phyloP scores from a whole-genome alignment of 345 rosid species.

The Populus davidiana region DNA sequence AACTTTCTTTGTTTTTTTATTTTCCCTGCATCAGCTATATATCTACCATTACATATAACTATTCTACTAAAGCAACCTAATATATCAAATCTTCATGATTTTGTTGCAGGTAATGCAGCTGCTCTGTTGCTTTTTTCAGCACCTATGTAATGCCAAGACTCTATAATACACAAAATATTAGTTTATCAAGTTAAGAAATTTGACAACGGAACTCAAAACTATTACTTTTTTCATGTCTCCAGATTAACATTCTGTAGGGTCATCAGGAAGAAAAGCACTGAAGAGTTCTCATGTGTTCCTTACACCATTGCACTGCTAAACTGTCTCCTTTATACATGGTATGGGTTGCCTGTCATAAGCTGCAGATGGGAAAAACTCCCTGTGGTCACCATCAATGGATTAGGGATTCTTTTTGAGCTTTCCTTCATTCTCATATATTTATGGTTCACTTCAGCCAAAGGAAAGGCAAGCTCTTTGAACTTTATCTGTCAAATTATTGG shows the following conservation, averaged over 20 bases:
- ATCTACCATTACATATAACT: background rate
- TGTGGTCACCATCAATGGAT: constrained; percentile 64
- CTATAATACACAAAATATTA: too few relatives aligned
- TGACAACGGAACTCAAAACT: background rate
- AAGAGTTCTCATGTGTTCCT: constrained; percentile 76
- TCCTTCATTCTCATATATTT: constrained; percentile 60
- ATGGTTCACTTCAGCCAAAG: constrained; percentile 47
- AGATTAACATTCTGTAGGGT: constrained; percentile 76
- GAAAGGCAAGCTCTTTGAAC: constrained; percentile 45
- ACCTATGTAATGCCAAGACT: constrained; percentile 52
- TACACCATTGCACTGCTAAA: constrained; percentile 57
- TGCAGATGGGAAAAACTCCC: constrained; percentile 75
- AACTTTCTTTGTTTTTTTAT: background rate
- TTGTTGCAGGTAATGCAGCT: constrained; percentile 74
- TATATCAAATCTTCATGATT: constrained; percentile 6
- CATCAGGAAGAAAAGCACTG: constrained; percentile 65
- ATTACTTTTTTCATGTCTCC: constrained; percentile 8
- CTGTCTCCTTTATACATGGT: constrained; percentile 81
- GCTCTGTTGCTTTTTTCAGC: constrained; percentile 64
- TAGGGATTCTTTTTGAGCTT: constrained; percentile 66
- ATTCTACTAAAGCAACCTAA: background rate
- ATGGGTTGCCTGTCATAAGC: constrained; percentile 82
- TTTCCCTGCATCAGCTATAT: background rate
- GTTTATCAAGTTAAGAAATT: background rate
- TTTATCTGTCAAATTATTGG: background rate